phyloP scores from a whole-genome alignment of 2,329 filamentous ascomycete species.

The Xenoacremonium recifei region DNA sequence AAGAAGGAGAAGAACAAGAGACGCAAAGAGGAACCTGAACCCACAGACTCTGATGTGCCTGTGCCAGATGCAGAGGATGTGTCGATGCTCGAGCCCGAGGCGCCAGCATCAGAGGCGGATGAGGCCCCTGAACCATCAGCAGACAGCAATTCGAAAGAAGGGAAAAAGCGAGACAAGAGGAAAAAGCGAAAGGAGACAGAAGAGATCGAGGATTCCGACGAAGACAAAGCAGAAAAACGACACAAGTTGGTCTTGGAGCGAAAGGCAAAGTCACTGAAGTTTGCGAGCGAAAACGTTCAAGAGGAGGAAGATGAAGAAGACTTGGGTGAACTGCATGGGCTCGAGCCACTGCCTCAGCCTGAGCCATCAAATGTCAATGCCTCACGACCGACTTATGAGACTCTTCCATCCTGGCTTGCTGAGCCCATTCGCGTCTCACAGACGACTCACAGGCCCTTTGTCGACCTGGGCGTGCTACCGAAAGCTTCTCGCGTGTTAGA shows the following conservation, averaged over 20 bases:
- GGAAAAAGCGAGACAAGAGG: constrained; percentile 31
- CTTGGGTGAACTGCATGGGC: constrained; percentile 58
- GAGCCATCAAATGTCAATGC: constrained; percentile 56
- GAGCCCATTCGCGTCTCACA: constrained; percentile 69
- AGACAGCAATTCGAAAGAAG: constrained; percentile 14
- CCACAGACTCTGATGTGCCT: neutral
- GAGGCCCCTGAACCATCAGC: no score
- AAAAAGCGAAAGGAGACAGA: constrained; percentile 27
- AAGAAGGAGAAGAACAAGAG: constrained; percentile 2
- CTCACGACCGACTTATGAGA: constrained; percentile 68
- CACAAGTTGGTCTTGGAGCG: constrained; percentile 55
- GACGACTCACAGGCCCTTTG: constrained; percentile 60
- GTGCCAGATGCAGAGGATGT: constrained; percentile 6
- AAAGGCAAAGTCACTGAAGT: constrained; percentile 53
- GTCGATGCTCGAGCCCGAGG: constrained; percentile 19
- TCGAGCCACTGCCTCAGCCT: constrained; percentile 82
- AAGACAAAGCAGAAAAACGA: constrained; percentile 31
- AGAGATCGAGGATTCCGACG: constrained; percentile 14
- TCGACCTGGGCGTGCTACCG: constrained; percentile 58
- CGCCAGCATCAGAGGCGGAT: constrained; percentile 2
- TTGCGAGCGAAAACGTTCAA: constrained; percentile 41
- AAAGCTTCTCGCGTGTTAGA: constrained; percentile 62
- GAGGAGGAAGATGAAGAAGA: constrained; percentile 32
- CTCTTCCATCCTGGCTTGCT: constrained; percentile 78
- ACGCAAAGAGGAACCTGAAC: neutral